Base-by-base conservation (phyloP, 2,329 filamentous ascomycete genomes). In the Microdochium paspali region DNA sequence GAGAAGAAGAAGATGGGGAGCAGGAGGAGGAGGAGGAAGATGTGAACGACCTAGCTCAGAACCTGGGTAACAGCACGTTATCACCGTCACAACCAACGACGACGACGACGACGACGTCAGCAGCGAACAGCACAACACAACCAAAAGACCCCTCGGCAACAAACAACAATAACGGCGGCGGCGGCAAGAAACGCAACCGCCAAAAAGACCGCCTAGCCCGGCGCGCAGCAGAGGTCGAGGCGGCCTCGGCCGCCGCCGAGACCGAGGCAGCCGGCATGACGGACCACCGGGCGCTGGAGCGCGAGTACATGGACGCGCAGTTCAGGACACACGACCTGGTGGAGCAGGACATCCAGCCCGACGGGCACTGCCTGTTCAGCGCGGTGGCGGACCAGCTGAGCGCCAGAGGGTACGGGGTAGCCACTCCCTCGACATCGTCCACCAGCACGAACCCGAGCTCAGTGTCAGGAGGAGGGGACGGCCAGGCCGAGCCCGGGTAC, bases 351-450 rank as follows among this genome's bases (percentile, higher is more conserved):
- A 90, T 98, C 49, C 78, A 78, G 32, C 89, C 93, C 0, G 91
- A 98, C 66, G 93, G 93, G 0, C 93, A 98, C 68, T 98, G 93
- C 62, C 71, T 98, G 15, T 98, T 97, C 67, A 86, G 89, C 15
- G 90, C 93, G 0, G 77, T 97, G 45, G 90, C 91, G 24, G 88
- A 93, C 63, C 90, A 95, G 66, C 73, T 96, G 46, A 68, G 67
- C n/a, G 12, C 35, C n/a, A 20, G 35, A 20, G 35, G 35, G 3
- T 21, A 40, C 18, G 35, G n/a, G n/a, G n/a, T 7, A n/a, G 10
- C 12, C 35, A 5, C 47, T 70, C 76, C 47, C 66, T 73, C 42
- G 67, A 61, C 2, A 69, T 82, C 13, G 58, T 18, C 20, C 6
- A 40, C 6, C 15, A 40, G 15, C 15, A 40, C 32, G 32, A 7